Evolutionary conservation across 371 early-diverging fungal genomes (phyloP), one percentile per base, ranked within the genome.

Genomic region (Syncephalastrum contaminatum): DNA sequence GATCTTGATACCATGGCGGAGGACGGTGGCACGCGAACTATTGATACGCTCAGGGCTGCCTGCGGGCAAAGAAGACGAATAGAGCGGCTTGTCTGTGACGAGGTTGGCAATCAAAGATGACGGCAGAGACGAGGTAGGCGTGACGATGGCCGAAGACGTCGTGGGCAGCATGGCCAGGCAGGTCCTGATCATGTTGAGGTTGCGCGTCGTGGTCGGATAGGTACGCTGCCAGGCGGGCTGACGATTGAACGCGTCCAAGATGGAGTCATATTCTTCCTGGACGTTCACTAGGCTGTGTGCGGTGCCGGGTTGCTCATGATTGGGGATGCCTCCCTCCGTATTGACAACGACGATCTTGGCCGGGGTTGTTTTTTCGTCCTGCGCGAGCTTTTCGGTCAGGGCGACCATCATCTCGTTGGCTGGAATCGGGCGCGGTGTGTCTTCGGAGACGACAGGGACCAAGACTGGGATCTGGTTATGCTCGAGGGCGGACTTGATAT

Each of bases 1-100:
- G 36, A 93, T 86, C 39, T 77, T 81, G 53, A 90, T 77, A 19
- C 96, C 95, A 48, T 80, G 82, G 0, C 94, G 85, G 20, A 94
- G 63, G 4, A 95, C 85, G 0, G 93, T 94, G 0, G 88, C 84
- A 24, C 73, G 80, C 0, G 62, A 48, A 30, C 63, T 68, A 30
- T 76, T 76, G 40, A 76, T 61, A 3, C 60, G 63, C 5, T 57
- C 48, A 14, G 55, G 24, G 36, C 65, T 61, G 19, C 20, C 18
- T n/a, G 20, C 53, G 3, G 80, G 80, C 5, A 80, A 49, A 0
- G 80, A 80, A 4, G 80, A 80, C 0, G 80, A 75, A 53, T 76
- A 80, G 3, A 80, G 51, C 0, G 80, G 80, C 45, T 80, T 80
- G 39, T 80, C 80, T 14, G 80, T 80, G 4, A 80, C 70, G 10